Evolutionary conservation across 768 basidiomycete species (phyloP), one percentile per base, ranked within the genome.

Genomic region (Albatrellus ellisii): DNA sequence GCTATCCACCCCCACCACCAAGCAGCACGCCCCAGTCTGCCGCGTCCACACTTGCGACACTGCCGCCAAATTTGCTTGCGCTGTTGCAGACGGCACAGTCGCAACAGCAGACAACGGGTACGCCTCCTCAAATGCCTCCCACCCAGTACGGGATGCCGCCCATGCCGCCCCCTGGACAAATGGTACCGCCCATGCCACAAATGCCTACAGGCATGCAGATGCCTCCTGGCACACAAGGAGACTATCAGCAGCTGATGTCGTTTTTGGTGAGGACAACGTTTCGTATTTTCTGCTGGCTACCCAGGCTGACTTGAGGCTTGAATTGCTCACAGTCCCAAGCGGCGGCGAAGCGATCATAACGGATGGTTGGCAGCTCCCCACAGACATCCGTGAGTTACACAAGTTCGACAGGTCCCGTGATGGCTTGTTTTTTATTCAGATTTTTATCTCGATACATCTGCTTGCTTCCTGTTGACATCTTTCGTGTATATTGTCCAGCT

Each of bases 161-260:
- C n/a, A 62, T 63, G 8, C 67, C 64, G 22, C 66, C 61, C 56
- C 68, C 67, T 57, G 67, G 65, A 20, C 59, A 64, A 6, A 62
- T 67, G 34, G 66, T 70, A 2, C 62, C 69, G 46, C 59, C 65
- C 27, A 63, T 66, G 10, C 60, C 68, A 31, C 61, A 57, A 22
- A 58, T 63, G 9, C 65, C 68, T 5, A 34, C 48, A 12, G 26
- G 41, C 22, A 41, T 49, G 24, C 50, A 47, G 6, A 49, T 49
- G 44, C 49, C 49, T 31, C 18, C 43, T 21, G 46, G 46, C 7
- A 17, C 47, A 41, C 45, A 45, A 29, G 26, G 43, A 12, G 49
- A 50, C 26, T 65, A 62, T 49, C 75, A 77, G 50, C 75, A 80
- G 51, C 57, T 83, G 33, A 79, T 84, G 75, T 70, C 73, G 14